phyloP scores from a whole-genome alignment of 805 yeast species.

The Saccharomycopsis oosterbeekiorum region DNA sequence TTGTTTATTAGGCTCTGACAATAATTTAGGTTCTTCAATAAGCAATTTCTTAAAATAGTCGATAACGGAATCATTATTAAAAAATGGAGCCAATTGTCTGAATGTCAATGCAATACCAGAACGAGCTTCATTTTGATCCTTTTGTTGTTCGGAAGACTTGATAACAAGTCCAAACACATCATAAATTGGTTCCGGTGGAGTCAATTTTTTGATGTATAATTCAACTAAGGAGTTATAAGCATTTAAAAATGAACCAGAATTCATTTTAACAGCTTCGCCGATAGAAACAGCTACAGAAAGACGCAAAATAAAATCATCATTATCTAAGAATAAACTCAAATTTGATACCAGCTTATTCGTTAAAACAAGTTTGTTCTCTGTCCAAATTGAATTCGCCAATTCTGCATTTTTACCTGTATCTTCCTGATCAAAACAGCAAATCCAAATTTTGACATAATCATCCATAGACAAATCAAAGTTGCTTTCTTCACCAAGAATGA shows the following conservation, averaged over 20 bases:
- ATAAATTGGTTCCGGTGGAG: constrained; percentile 65
- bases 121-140: constrained; percentile 78
- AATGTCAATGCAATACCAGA: constrained; percentile 70
- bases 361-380: constrained; percentile 54
- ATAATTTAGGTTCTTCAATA: constrained; percentile 38
- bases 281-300: constrained; percentile 64
- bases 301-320: constrained; percentile 57
- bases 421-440: constrained; percentile 68
- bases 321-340: constrained; percentile 42
- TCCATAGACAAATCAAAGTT: constrained; percentile 30
- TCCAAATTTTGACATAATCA: constrained; percentile 60
- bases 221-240: constrained; percentile 39
- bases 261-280: constrained; percentile 40
- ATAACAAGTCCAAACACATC: constrained; percentile 77
- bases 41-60: constrained; percentile 54
- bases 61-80: constrained; percentile 34
- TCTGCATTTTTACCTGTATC: constrained; percentile 38
- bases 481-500: constrained; percentile 38
- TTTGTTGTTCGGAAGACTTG: constrained; percentile 47
- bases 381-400: constrained; percentile 77
- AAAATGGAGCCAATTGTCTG: constrained; percentile 42
- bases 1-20: constrained; percentile 62
- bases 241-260: constrained; percentile 15
- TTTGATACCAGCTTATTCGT: constrained; percentile 34
- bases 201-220: constrained; percentile 48